phyloP scores from a whole-genome alignment of 1,284 basidiomycete species.

The Ceratobasidium sp. region DNA sequence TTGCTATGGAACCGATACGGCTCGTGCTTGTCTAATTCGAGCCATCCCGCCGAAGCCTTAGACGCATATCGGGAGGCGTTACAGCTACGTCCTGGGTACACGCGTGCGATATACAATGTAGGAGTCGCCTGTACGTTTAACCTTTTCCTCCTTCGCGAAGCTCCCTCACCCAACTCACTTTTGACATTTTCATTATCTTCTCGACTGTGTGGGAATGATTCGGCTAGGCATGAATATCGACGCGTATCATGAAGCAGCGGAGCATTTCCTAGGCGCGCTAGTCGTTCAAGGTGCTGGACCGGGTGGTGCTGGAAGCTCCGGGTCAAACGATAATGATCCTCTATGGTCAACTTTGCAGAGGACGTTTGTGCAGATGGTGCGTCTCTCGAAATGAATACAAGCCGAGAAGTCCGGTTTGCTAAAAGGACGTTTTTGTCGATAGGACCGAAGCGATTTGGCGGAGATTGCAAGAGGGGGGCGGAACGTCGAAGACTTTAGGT shows the following conservation, averaged over 20 bases:
- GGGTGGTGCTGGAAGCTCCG: slow-evolving; percentile 54
- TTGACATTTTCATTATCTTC: not conserved
- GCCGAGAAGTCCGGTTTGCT: not conserved
- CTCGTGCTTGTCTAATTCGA: slow-evolving; percentile 95
- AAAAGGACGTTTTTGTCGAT: not conserved
- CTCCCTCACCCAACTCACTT: slow-evolving; percentile 30
- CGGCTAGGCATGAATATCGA: slow-evolving; percentile 90
- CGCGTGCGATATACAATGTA: slow-evolving; percentile 97
- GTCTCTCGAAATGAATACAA: slow-evolving; percentile 51
- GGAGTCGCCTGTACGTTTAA: slow-evolving; percentile 86
- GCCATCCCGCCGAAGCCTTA: slow-evolving; percentile 94
- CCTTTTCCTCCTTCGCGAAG: slow-evolving; percentile 53
- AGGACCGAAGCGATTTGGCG: slow-evolving; percentile 66
- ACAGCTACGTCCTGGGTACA: slow-evolving; percentile 95
- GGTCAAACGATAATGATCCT: slow-evolving; percentile 80
- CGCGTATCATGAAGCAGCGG: slow-evolving; percentile 94
- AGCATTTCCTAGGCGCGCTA: slow-evolving; percentile 96
- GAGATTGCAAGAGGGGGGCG: slow-evolving; percentile 62
- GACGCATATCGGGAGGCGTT: slow-evolving; percentile 95
- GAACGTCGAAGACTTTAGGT: slow-evolving; percentile 48
- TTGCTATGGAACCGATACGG: slow-evolving; percentile 97
- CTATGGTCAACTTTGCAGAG: slow-evolving; percentile 95
- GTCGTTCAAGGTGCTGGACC: slow-evolving; percentile 74
- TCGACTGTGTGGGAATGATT: not conserved
- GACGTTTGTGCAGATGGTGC: slow-evolving; percentile 84